Evolutionary conservation across 192 early-diverging fungal genomes (phyloP), one percentile per base, ranked within the genome.

Genomic region (Jimgerdemannia flammicorona): DNA sequence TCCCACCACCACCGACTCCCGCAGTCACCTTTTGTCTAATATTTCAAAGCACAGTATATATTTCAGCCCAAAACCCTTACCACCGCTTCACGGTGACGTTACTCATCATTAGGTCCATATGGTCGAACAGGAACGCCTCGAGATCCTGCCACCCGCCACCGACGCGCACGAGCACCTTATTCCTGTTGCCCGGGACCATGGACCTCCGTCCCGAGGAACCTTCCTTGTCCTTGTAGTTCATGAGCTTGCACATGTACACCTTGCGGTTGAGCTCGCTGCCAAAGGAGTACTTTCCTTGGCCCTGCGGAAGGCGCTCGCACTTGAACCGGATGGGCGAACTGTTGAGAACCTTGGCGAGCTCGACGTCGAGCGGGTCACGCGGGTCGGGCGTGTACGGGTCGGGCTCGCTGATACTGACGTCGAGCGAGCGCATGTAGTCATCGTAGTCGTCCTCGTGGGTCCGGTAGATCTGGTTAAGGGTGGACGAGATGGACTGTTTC

Each of bases 131-230:
- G 72, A 90, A 90, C 43, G 89, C 84, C 54, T 90, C 89, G 44
- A 90, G 68, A 78, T 89, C 89, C 29, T 90, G 86, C 85, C 86
- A 90, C 40, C 89, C 87, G 19, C 89, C 89, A 54, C 89, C 87
- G 7, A 89, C 87, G 41, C 87, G 81, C 49, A 89, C 87, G 44
- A 87, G 64, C 2, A 90, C 89, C 64, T 89, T 89, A 41, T 81
- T 59, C 4, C 43, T 66, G 72, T 74, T 71, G 75, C 75, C 41
- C 76, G 64, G 43, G 59, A 41, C 70, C 19, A 73, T 70, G 64
- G 73, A 67, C 3, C 70, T 70, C 39, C 65, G n/a, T 19, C 44
- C 29, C 40, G 72, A 70, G 43, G 54, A 63, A 9, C 69, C 80
- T 7, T 49, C 20, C 3, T 67, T 72, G n/a, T 64, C 70, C 18